Evolutionary conservation across 495 filamentous ascomycete species (phyloP).

Genomic region (Aspergillus indologenus): DNA sequence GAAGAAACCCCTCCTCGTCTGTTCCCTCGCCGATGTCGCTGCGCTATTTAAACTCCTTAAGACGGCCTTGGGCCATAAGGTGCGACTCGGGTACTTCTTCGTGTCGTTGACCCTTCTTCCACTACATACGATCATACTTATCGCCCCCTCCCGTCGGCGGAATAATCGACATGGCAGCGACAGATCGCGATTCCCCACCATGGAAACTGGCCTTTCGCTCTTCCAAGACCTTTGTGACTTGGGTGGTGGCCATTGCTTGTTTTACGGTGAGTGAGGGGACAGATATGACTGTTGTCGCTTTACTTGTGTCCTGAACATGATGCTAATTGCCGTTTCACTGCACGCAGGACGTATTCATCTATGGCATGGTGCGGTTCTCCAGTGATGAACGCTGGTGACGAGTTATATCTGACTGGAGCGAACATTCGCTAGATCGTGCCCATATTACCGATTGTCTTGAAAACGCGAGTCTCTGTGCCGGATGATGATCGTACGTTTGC

Average conservation of each 20-base stretch:
- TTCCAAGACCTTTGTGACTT: conserved; percentile 43
- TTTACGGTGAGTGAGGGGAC: conserved; percentile 39
- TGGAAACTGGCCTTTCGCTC: conserved; percentile 30
- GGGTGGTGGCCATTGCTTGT: conserved; percentile 51
- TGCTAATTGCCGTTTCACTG: conserved; percentile 9
- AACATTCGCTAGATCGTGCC: conserved; percentile 56
- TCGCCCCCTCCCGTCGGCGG: background rate
- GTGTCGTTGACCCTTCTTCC: background rate
- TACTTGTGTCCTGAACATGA: background rate
- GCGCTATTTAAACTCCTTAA: background rate
- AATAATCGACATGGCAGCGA: conserved; percentile 7
- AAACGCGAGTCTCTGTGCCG: conserved; percentile 52
- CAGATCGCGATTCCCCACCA: conserved; percentile 2
- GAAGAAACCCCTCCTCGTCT: background rate
- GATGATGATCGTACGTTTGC: conserved; percentile 47
- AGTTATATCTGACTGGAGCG: conserved; percentile 3
- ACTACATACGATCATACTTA: background rate
- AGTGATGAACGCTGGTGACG: background rate
- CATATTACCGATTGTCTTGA: conserved; percentile 71
- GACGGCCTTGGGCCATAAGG: background rate
- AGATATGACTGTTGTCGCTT: too few species aligned
- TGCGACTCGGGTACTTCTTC: background rate
- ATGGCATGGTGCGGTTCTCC: conserved; percentile 57
- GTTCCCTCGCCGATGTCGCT: background rate
- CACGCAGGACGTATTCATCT: conserved; percentile 67